Percentiles rank a stretch among this genome's conserved stretches.
These are phyloP conservation scores for Mycena vitilis DNA, from an alignment of 768 basidiomycete genomes.

Conservation along the genomic window DNA sequence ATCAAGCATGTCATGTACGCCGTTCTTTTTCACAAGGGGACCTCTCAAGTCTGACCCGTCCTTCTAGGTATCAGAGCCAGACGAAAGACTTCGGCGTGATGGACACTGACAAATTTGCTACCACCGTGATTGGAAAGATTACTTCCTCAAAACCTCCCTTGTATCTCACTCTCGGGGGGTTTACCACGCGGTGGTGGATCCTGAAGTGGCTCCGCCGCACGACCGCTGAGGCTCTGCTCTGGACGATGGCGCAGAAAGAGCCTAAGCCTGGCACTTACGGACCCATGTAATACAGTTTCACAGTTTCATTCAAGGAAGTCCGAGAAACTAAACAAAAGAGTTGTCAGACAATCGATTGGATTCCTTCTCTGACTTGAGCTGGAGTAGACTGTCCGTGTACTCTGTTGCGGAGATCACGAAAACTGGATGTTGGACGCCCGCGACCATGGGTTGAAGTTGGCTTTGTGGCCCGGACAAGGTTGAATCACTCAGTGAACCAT, in stretches of 20 bases:
- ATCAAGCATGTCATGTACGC: conserved; percentile 26
- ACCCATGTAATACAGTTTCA: conserved; percentile 10
- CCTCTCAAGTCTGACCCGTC: background rate
- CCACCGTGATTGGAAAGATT: conserved; percentile 16
- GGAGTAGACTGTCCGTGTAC: no score
- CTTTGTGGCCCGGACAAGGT: no score
- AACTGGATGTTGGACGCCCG: no score
- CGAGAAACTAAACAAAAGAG: no score
- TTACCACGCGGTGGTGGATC: conserved; percentile 13
- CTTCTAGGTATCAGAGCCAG: conserved; percentile 27
- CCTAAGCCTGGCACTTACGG: conserved; percentile 28
- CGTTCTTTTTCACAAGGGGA: background rate
- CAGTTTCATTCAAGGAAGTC: no score
- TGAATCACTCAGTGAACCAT: no score
- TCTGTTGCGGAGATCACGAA: no score
- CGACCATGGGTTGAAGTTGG: no score
- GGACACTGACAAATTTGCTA: conserved; percentile 28
- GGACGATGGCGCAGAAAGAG: conserved; percentile 17
- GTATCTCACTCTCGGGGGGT: conserved; percentile 26
- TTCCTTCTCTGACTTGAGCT: no score
- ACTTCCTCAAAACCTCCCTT: conserved; percentile 12
- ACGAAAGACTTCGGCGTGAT: conserved; percentile 28
- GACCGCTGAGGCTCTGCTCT: conserved; percentile 15
- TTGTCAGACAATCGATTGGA: no score
- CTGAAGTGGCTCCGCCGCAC: conserved; percentile 25